Base-by-base conservation (phyloP, 306 rosid genomes). In the Abrus pulchellus region DNA sequence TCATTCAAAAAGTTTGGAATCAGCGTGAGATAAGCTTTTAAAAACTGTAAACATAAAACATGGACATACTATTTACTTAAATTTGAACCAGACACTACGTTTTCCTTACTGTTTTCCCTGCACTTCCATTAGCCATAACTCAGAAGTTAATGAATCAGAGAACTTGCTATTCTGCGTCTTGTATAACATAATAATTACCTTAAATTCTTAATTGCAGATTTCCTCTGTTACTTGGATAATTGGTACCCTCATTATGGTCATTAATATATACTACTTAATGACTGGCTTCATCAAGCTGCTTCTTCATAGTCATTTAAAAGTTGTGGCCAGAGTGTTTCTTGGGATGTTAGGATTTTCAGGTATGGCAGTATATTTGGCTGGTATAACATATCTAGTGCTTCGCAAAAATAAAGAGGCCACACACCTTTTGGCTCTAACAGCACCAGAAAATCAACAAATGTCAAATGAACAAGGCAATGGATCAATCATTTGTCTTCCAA, bases 341-440 rank as follows among this genome's bases (percentile, higher is more conserved):
- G 99, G 98, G 61, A 89, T 93, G 8, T 82, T 89, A 11, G 99
- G 97, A 61, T 95, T 95, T 81, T 87, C 96, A 3, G 90, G 88
- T 2, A 86, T 95, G 82, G 97, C 93, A 13, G 14, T 86, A 60
- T 95, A 95, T 84, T 82, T 95, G 90, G 92, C 94, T 1, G 97
- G 94, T 56, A 93, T 93, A 38, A 80, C 79, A 1, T 90, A 93
- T 73, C 91, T 95, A 40, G 98, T 90, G 61, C 72, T 93, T 29
- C 90, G 94, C 68, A 91, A 89, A 67, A 93, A 89, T 74, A 91
- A 78, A 69, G 85, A 88, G 74, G 80, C 84, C 12, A 77, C 92
- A 48, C 87, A 82, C 56, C 91, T 93, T 78, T 33, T 93, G 86
- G 85, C 99, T 20, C 82, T 90, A 66, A 88, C 93, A 41, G 86